Percentiles rank a stretch among this genome's conserved stretches.
Evolutionary conservation across 2,329 filamentous ascomycete species (phyloP).

Genomic region (Saccharata proteae): DNA sequence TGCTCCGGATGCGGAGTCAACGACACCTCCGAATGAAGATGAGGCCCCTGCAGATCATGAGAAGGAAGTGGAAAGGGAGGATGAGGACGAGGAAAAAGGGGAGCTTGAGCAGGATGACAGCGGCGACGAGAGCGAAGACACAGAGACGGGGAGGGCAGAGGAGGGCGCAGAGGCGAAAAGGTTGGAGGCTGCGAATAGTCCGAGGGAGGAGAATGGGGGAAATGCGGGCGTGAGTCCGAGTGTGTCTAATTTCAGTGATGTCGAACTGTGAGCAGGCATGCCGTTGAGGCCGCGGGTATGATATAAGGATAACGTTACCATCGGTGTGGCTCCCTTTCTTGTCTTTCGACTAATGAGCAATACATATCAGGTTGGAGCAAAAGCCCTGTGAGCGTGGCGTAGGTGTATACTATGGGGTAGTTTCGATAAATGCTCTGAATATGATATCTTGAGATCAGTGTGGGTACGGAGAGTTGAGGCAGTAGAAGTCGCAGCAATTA

Average conservation of each 20-base stretch:
- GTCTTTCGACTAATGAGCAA: no score
- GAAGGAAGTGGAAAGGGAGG: slow-evolving; percentile 12
- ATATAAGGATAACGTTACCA: no score
- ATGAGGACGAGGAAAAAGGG: slow-evolving; percentile 6
- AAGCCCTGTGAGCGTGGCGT: no score
- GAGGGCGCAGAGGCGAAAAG: slow-evolving; percentile 1
- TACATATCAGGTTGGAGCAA: no score
- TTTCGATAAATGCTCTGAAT: no score
- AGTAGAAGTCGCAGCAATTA: no score
- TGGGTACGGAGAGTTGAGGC: no score
- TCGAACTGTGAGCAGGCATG: slow-evolving; percentile 7
- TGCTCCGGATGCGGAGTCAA: slow-evolving; percentile 19
- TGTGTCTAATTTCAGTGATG: slow-evolving; percentile 5
- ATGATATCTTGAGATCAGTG: no score
- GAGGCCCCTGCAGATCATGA: slow-evolving; percentile 13
- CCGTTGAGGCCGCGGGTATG: no score
- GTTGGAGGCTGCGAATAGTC: slow-evolving; percentile 3
- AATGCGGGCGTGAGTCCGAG: slow-evolving; percentile 5
- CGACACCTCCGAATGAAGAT: slow-evolving; percentile 13
- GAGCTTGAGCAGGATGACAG: slow-evolving; percentile 1
- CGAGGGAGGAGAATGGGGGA: slow-evolving; percentile 1
- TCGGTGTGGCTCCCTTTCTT: no score
- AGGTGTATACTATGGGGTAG: no score
- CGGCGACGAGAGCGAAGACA: slow-evolving; percentile 3
- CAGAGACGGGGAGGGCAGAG: slow-evolving; percentile 2